Evolutionary conservation across 352 stramenopile species (phyloP), one percentile per base, ranked within the genome.

Genomic region (Pythium coloratum): DNA sequence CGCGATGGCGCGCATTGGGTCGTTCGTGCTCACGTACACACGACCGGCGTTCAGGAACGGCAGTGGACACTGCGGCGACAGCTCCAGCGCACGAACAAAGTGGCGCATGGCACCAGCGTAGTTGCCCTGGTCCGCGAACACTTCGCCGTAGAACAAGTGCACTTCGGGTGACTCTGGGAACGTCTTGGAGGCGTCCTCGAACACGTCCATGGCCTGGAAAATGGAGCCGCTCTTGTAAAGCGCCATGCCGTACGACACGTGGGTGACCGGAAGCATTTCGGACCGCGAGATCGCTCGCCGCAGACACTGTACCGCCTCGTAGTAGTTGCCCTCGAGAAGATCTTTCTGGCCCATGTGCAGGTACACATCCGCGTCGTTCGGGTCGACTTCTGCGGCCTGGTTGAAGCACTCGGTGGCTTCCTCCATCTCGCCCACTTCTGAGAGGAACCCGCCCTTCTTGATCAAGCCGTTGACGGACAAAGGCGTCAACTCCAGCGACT

Each of bases 191-290:
- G 87, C 87, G 33, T 90, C 81, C 2, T 88, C 70, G 32, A 95
- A 95, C 55, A 94, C 80, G 56, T 95, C 87, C 61, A 90, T 86
- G 12, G 85, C 84, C 69, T 95, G 87, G 64, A 88, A 93, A 20
- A 84, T 77, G 0, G 86, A 95, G 3, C 87, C 86, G 44, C 84
- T 91, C 63, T 93, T 94, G 74, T 94, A 95, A 14, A 95, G 76
- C 56, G 87, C 87, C 86, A 94, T 95, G 47, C 82, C 87, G 70
- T 94, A 95, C 20, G 84, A 89, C 12, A 95, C 78, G 51, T 93
- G 81, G 0, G 79, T 92, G 16, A 94, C 83, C 0, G 84, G 79
- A 30, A 95, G 70, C 30, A 75, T 70, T 18, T 94, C 84, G n/a
- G 82, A 94, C 36, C 85, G 82, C 16, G 86, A 86, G 66, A 95